phyloP scores from a whole-genome alignment of 1,284 basidiomycete genomes.

The Ustilago curta region DNA sequence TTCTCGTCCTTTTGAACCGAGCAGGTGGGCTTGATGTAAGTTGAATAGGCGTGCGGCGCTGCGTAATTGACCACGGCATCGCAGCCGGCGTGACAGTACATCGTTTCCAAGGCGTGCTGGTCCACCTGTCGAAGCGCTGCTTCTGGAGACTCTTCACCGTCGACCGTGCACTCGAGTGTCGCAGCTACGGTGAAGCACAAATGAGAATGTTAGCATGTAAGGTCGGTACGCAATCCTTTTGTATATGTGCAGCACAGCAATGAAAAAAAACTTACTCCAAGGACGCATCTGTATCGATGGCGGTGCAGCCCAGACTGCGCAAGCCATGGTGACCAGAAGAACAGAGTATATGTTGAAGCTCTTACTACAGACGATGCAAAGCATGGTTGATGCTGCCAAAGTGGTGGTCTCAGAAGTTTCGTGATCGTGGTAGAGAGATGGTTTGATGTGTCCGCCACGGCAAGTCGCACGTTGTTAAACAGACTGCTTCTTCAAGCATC shows the following conservation, averaged over 20 bases:
- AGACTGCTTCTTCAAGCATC: neutral
- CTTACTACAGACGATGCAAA: neutral
- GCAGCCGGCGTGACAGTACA: conserved; percentile 38
- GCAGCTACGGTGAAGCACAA: neutral
- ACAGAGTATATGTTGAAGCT: neutral
- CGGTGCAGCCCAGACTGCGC: neutral
- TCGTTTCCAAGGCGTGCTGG: conserved; percentile 15
- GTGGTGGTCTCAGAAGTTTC: neutral
- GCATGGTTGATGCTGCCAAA: neutral
- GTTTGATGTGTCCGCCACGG: neutral
- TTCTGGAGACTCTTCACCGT: conserved; percentile 32
- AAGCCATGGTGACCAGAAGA: neutral
- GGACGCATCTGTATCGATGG: neutral
- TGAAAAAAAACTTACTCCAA: neutral
- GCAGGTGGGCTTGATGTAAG: conserved; percentile 22
- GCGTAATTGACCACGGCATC: conserved; percentile 28
- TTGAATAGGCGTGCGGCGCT: conserved; percentile 8
- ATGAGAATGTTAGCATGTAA: neutral
- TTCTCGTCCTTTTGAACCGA: conserved; percentile 30
- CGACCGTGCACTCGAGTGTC: conserved; percentile 25
- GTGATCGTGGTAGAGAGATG: neutral
- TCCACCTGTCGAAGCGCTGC: conserved; percentile 37
- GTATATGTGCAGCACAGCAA: neutral
- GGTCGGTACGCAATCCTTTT: neutral
- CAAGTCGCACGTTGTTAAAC: neutral